Evolutionary conservation across 495 filamentous ascomycete genomes (phyloP), one percentile per base, ranked within the genome.

Genomic region (Tuber umbilicatum): DNA sequence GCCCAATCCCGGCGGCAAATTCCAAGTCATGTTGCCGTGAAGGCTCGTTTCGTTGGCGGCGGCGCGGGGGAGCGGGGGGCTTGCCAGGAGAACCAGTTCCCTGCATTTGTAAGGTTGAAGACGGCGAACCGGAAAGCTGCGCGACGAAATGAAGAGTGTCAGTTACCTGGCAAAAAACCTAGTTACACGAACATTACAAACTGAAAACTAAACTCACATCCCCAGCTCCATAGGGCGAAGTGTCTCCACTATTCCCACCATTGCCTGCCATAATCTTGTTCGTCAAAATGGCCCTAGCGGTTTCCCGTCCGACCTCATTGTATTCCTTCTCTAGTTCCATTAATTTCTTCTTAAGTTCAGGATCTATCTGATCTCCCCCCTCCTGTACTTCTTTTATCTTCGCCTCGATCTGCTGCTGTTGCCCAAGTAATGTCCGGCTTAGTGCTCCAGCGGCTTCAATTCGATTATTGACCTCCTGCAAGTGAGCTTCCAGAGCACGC

Each of bases 1-100:
- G 95, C 79, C 92, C 96, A 71, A 99, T 96, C 76, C 98, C 94
- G 19, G 96, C 93, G 3, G 94, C 94, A 77, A 99, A 97, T 80
- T 97, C 92, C 80, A 98, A 95, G 81, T 99, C 94, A 83, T 97
- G 90, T 19, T 94, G 90, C 31, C 93, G 89, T 9, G 91, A 88
- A 2, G 92, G 91, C 82, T 97, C 94, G 80, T 98, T 98, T 69
- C 96, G 90, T 77, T 94, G 88, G 81, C 93, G 96, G 72, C 94
- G 89, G 10, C 78, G 76, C 2, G 93, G 76, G 2, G 93, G 94
- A 5, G 94, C 92, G 80, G 87, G 92, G 73, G 97, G 87, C 84
- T 97, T 98, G 70, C 92, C 92, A 4, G 95, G 95, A 37, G 94
- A 97, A 71, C 89, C 90, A 4, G 90, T 90, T n/a, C 92, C 92